These are phyloP conservation scores for Jamesozyma lodderae DNA, from an alignment of 805 yeast genomes.

Conservation along the genomic window DNA sequence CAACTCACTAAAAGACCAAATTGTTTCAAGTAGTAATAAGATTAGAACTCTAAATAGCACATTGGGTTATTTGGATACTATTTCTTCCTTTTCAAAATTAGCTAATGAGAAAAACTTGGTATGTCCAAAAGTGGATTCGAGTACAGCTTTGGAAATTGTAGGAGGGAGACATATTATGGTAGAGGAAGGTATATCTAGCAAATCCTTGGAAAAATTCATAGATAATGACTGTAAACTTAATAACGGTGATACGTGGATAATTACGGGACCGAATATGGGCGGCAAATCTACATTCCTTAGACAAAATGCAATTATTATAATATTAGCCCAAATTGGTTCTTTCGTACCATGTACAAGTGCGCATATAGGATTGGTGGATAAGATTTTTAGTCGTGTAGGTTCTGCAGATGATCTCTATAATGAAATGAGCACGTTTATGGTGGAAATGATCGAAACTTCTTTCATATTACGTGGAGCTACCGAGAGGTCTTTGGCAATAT, in stretches of 20 bases:
- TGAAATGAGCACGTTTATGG: slow-evolving; percentile 86
- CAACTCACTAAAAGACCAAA: slow-evolving; percentile 37
- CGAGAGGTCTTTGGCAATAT: slow-evolving; percentile 55
- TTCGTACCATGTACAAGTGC: slow-evolving; percentile 62
- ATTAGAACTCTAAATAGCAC: slow-evolving; percentile 43
- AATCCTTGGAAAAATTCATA: slow-evolving; percentile 32
- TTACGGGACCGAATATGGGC: slow-evolving; percentile 91
- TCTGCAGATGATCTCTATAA: slow-evolving; percentile 75
- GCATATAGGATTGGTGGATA: slow-evolving; percentile 62
- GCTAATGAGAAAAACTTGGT: slow-evolving; percentile 61
- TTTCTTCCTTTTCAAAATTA: slow-evolving; percentile 61
- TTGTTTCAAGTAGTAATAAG: slow-evolving; percentile 36
- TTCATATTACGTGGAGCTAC: slow-evolving; percentile 60
- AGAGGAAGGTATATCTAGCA: slow-evolving; percentile 54
- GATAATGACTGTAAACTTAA: slow-evolving; percentile 27
- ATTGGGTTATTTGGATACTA: slow-evolving; percentile 62
- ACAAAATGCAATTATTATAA: slow-evolving; percentile 60
- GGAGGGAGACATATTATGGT: slow-evolving; percentile 83
- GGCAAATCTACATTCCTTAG: slow-evolving; percentile 72
- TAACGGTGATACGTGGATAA: slow-evolving; percentile 39
- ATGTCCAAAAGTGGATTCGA: slow-evolving; percentile 52
- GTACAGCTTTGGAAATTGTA: slow-evolving; percentile 39
- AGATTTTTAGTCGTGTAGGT: slow-evolving; percentile 70
- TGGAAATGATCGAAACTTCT: slow-evolving; percentile 82
- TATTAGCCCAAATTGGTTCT: slow-evolving; percentile 67